Conservation (phyloP, 331 rosid species). For the Cucumis variabilis region DNA sequence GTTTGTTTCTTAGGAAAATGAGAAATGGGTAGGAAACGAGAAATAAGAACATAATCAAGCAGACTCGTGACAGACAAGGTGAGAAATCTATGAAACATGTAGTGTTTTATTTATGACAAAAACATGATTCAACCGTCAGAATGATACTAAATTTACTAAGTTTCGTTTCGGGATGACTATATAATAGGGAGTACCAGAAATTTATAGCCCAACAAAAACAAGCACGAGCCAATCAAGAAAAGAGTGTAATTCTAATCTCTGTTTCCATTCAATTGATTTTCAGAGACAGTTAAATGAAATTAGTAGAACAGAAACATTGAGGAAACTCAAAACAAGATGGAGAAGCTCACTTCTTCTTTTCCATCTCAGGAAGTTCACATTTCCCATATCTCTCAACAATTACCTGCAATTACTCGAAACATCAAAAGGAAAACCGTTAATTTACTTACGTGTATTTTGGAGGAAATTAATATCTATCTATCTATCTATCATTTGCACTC, state of each 20-base stretch:
- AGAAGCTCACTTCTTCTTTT: conserved; percentile 79
- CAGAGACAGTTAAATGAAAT: not conserved
- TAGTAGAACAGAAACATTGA: conserved; percentile 8
- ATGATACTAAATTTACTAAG: not conserved
- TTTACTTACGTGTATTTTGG: not conserved
- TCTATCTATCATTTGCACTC: not conserved
- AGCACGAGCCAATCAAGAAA: conserved; percentile 27
- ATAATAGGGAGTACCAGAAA: not conserved
- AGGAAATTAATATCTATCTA: not conserved
- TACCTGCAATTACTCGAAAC: conserved; percentile 49
- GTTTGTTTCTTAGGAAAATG: not conserved
- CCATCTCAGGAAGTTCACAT: conserved; percentile 74
- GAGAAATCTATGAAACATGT: not conserved
- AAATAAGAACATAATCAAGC: no score
- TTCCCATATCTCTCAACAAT: conserved; percentile 73
- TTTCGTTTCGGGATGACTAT: not conserved
- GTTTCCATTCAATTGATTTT: conserved; percentile 3
- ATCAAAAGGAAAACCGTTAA: not conserved
- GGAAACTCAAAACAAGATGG: no score
- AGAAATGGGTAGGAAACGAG: not conserved
- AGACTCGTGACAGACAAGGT: not conserved
- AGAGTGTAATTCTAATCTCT: not conserved
- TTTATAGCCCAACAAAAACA: not conserved
- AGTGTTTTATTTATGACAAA: not conserved
- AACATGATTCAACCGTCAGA: not conserved